These are phyloP conservation scores for Globisporangium takayamanum DNA, from an alignment of 352 stramenopile genomes.

Conservation along the genomic window DNA sequence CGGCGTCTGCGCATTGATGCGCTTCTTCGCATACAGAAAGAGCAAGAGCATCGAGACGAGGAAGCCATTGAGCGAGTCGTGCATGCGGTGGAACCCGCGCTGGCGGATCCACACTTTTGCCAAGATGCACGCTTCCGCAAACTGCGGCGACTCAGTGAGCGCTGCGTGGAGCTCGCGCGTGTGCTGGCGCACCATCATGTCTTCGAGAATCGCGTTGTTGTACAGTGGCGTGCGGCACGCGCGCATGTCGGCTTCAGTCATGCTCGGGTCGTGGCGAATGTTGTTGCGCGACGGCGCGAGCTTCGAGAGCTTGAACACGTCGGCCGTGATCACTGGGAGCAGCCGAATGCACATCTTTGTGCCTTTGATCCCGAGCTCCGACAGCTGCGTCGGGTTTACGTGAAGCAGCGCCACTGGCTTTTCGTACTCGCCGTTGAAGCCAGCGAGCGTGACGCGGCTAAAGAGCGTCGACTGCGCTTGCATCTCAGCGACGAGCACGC, in stretches of 20 bases:
- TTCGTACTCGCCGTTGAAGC: conserved; percentile 70
- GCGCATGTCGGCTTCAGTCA: conserved; percentile 67
- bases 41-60: conserved; percentile 78
- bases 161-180: conserved; percentile 72
- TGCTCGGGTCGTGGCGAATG: conserved; percentile 67
- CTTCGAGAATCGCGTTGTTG: conserved; percentile 90
- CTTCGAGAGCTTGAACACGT: conserved; percentile 81
- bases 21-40: conserved; percentile 72
- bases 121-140: conserved; percentile 76
- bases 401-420: conserved; percentile 70
- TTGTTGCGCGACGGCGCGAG: conserved; percentile 80
- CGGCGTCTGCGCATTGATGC: conserved; percentile 59
- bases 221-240: conserved; percentile 77
- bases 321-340: conserved; percentile 54
- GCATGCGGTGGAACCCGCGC: conserved; percentile 60
- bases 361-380: conserved; percentile 42
- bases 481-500: conserved; percentile 57
- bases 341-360: conserved; percentile 55
- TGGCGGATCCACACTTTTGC: conserved; percentile 87
- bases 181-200: conserved; percentile 82
- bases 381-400: conserved; percentile 31
- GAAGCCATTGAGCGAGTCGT: conserved; percentile 85
- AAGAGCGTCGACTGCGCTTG: conserved; percentile 37
- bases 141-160: conserved; percentile 53
- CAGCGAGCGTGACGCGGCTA: conserved; percentile 45